Conservation (phyloP, 2,329 filamentous ascomycete species). For the Sarocladium kiliense region DNA sequence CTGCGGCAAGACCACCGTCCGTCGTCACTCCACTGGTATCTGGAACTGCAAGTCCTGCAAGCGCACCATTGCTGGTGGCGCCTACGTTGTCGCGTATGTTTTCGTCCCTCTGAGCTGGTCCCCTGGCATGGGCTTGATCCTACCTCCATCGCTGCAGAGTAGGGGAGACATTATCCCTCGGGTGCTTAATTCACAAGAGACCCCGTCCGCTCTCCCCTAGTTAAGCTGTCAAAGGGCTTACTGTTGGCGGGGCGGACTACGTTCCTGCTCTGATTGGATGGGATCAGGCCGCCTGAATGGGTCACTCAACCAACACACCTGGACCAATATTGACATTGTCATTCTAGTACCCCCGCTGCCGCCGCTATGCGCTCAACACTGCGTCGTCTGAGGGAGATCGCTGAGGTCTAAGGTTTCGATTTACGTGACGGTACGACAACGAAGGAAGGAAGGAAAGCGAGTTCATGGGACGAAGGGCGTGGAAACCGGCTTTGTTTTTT, state of each 20-base stretch:
- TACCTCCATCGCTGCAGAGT: no score
- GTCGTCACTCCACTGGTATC: constrained; percentile 87
- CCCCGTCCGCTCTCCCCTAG: no score
- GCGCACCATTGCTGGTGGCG: constrained; percentile 72
- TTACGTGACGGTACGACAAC: background rate
- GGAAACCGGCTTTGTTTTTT: constrained; percentile 7
- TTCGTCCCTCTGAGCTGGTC: background rate
- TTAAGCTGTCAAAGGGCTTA: background rate
- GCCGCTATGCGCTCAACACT: constrained; percentile 94
- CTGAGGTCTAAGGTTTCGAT: constrained; percentile 69
- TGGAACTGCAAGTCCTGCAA: constrained; percentile 96
- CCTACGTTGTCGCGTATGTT: constrained; percentile 94
- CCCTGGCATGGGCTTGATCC: background rate
- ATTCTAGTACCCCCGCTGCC: constrained; percentile 75
- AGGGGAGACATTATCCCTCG: no score
- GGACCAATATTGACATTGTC: constrained; percentile 21
- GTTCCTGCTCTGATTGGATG: background rate
- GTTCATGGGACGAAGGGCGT: constrained; percentile 7
- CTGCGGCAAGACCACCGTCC: constrained; percentile 95
- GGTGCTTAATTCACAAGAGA: no score
- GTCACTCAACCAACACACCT: no score
- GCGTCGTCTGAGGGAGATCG: constrained; percentile 94
- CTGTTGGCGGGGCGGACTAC: background rate
- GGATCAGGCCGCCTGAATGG: no score
- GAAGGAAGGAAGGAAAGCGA: constrained; percentile 1